Evolutionary conservation across 2,329 filamentous ascomycete genomes (phyloP).

Genomic region (Endocalyx cinctus): DNA sequence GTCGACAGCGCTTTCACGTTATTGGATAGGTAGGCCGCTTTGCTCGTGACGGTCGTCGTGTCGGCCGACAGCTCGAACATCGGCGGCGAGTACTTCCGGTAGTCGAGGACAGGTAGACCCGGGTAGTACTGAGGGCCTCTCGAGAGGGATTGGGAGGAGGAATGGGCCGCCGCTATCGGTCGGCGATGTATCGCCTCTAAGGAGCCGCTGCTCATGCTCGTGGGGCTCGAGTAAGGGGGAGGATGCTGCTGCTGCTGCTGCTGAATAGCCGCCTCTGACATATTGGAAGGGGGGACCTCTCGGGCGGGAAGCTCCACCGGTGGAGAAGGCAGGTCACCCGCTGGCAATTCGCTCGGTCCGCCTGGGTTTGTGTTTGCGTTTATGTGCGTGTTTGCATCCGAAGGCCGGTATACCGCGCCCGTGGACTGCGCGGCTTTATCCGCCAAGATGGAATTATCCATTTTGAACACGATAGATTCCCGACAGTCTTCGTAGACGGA

Average conservation of each 20-base stretch:
- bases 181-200: no score
- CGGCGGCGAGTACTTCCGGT: slow-evolving; percentile 48
- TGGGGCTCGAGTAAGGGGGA: slow-evolving; percentile 26
- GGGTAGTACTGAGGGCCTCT: slow-evolving; percentile 35
- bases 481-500: no score
- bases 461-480: no score
- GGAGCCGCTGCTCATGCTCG: slow-evolving; percentile 13
- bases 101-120: slow-evolving; percentile 45
- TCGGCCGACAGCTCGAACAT: slow-evolving; percentile 48
- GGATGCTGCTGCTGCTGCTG: no score
- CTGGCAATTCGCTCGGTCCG: neutral
- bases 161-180: no score
- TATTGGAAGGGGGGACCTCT: neutral
- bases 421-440: slow-evolving; percentile 11
- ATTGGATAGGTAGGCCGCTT: slow-evolving; percentile 43
- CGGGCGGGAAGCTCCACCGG: slow-evolving; percentile 7
- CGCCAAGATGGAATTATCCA: slow-evolving; percentile 10
- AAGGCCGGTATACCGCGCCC: slow-evolving; percentile 14
- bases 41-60: slow-evolving; percentile 41
- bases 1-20: slow-evolving; percentile 40
- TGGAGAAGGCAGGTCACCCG: slow-evolving; percentile 6
- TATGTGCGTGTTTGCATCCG: slow-evolving; percentile 9
- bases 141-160: slow-evolving; percentile 5
- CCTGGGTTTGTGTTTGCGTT: neutral
- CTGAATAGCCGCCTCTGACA: no score